Evolutionary conservation across 1,284 basidiomycete genomes (phyloP), one percentile per base, ranked within the genome.

Genomic region (Puccinia horiana): DNA sequence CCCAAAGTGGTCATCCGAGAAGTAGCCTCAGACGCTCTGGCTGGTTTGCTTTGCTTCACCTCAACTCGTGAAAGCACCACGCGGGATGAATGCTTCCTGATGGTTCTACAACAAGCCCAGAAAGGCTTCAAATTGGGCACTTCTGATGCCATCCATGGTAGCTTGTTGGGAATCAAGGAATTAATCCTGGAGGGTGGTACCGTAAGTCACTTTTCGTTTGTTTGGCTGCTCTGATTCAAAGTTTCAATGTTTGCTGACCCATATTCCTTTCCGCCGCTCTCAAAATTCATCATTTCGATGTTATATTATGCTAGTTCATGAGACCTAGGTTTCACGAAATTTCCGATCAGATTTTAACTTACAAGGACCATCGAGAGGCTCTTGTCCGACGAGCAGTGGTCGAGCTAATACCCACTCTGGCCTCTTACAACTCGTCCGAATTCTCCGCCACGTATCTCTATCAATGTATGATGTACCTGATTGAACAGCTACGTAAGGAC

Each of bases 331-430:
- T 95, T 86, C 88, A 93, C 70, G 92, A 94, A 84, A 93, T 94
- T 12, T 95, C 95, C 83, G 96, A 98, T 84, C 92, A 94, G 84
- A 95, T 98, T 75, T 89, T 99, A 67, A 91, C 91, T 63, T 95
- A 95, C 89, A 92, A 92, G 86, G 91, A 92, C n/a, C 93, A 94
- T 86, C 91, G 94, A 84, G 96, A 98, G 85, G 89, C 91, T 29
- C 90, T 94, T 47, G 93, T 98, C 82, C 91, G 94, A 79, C 93
- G 94, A 87, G 94, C 94, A 88, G 95, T 98, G 83, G 95, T 98
- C 85, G 93, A 93, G 0, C 90, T 98, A 85, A 95, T 98, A 70
- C 95, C 96, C 0, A 93, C 93, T 9, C 91, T 98, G 85, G 95
- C 95, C n/a, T 92, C 92, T 1, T 98, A 97, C 87, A 94, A 98